phyloP scores from a whole-genome alignment of 768 basidiomycete genomes.

The Pseudohyphozyma bogoriensis region DNA sequence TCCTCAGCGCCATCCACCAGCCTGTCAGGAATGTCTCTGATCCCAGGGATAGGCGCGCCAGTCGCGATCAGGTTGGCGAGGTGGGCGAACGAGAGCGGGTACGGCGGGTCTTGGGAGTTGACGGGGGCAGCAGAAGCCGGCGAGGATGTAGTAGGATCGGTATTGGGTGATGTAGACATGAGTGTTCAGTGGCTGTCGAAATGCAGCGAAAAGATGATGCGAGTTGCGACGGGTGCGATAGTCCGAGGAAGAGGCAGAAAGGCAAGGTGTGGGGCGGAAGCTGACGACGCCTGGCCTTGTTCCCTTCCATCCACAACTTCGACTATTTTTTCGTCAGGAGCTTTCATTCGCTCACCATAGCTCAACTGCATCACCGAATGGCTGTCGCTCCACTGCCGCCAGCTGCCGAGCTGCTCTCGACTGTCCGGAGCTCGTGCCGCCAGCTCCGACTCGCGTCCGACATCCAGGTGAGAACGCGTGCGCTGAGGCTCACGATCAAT shows the following conservation, averaged over 20 bases:
- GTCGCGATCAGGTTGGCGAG: conserved; percentile 29
- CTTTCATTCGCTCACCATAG: conserved; percentile 1
- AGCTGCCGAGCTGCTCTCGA: no score
- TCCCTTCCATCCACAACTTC: no score
- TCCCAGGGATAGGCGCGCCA: conserved; percentile 29
- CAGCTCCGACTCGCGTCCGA: not conserved
- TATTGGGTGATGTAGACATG: no score
- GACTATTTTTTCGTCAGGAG: no score
- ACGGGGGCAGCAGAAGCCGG: not conserved
- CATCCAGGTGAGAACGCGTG: not conserved
- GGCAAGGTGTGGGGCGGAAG: no score
- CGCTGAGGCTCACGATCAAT: no score
- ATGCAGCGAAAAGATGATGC: no score
- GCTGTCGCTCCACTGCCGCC: conserved; percentile 13
- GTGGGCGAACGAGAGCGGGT: conserved; percentile 30
- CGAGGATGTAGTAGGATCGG: not conserved
- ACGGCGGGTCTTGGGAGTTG: conserved; percentile 19
- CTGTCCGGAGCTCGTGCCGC: not conserved
- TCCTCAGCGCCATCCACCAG: conserved; percentile 16
- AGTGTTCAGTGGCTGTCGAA: no score
- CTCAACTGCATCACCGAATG: conserved; percentile 21
- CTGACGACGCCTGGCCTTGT: no score
- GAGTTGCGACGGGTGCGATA: no score
- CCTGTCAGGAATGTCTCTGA: conserved; percentile 29
- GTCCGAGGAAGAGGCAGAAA: no score